A percentile compares a stretch with the other conserved stretches of the same genome.
phyloP scores from a whole-genome alignment of 2,329 filamentous ascomycete genomes.

The Zymoseptoria brevis region DNA sequence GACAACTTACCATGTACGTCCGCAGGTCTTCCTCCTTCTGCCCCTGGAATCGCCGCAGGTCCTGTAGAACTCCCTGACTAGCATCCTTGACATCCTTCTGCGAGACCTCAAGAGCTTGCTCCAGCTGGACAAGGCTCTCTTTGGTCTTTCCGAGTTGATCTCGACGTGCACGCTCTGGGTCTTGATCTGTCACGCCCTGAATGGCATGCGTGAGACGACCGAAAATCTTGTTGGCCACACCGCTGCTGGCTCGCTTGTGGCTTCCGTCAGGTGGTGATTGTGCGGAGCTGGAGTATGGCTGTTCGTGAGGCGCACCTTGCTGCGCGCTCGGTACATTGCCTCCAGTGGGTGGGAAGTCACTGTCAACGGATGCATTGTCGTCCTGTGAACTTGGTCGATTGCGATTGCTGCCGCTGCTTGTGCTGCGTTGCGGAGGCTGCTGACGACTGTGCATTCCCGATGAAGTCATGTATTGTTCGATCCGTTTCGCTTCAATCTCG shows the following conservation, averaged over 20 bases:
- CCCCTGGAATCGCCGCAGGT: slow-evolving; percentile 83
- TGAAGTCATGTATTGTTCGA: slow-evolving; percentile 82
- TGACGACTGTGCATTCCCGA: slow-evolving; percentile 49
- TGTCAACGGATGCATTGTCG: slow-evolving; percentile 86
- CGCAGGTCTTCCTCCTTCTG: slow-evolving; percentile 94
- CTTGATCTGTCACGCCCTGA: slow-evolving; percentile 90
- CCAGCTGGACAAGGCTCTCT: slow-evolving; percentile 76
- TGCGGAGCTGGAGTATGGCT: slow-evolving; percentile 19
- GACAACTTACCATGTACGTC: slow-evolving; percentile 78
- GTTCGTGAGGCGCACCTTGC: slow-evolving; percentile 53
- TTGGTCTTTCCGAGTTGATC: slow-evolving; percentile 94
- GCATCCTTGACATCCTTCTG: slow-evolving; percentile 91
- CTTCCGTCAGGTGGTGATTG: slow-evolving; percentile 17
- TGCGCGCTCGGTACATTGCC: slow-evolving; percentile 54
- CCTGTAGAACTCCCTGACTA: slow-evolving; percentile 76
- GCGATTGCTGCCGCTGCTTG: slow-evolving; percentile 32
- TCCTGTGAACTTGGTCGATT: slow-evolving; percentile 22
- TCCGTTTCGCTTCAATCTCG: slow-evolving; percentile 83
- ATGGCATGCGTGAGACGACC: slow-evolving; percentile 91
- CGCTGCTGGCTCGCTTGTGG: slow-evolving; percentile 74
- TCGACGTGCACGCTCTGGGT: slow-evolving; percentile 83
- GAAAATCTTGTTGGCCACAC: slow-evolving; percentile 90
- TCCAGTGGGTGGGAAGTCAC: slow-evolving; percentile 78
- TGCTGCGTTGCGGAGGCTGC: slow-evolving; percentile 58
- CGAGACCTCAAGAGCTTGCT: slow-evolving; percentile 81